Evolutionary conservation across 768 basidiomycete species (phyloP).

Genomic region (Suillus paluster): DNA sequence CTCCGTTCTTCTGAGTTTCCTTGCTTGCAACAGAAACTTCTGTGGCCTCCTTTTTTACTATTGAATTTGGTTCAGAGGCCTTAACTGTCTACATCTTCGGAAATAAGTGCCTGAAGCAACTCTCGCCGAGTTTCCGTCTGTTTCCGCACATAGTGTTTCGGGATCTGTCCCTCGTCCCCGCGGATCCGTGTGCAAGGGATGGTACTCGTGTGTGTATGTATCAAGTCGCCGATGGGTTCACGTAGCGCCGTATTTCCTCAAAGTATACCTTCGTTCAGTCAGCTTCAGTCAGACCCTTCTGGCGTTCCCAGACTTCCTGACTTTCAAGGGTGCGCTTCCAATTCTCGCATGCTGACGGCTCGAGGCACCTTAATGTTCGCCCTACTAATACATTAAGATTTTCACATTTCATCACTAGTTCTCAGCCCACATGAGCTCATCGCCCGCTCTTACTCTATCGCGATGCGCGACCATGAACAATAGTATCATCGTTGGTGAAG

Average conservation of each 20-base stretch:
- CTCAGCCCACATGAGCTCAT: conserved; percentile 29
- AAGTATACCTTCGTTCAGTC: conserved; percentile 14
- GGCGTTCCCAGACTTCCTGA: conserved; percentile 1
- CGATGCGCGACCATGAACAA: conserved; percentile 36
- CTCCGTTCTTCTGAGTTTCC: conserved; percentile 23
- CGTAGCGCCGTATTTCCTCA: conserved; percentile 12
- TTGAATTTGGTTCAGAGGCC: conserved; percentile 9
- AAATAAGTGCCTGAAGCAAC: neutral
- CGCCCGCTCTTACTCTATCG: conserved; percentile 32
- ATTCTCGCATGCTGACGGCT: conserved; percentile 17
- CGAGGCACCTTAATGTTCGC: conserved; percentile 20
- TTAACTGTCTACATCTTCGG: conserved; percentile 16
- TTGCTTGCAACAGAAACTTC: conserved; percentile 9
- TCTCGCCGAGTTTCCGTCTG: conserved; percentile 20
- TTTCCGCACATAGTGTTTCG: conserved; percentile 33
- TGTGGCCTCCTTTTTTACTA: conserved; percentile 8
- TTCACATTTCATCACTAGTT: conserved; percentile 7
- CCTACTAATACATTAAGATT: conserved; percentile 8
- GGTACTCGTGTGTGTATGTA: conserved; percentile 28
- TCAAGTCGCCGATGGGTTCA: conserved; percentile 23
- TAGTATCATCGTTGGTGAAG: conserved; percentile 29
- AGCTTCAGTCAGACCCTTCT: conserved; percentile 8
- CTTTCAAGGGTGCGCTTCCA: conserved; percentile 13
- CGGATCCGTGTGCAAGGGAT: conserved; percentile 31
- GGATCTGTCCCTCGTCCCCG: conserved; percentile 33